Evolutionary conservation across 1,284 basidiomycete species (phyloP), one percentile per base, ranked within the genome.

Genomic region (Sutorius eximius): DNA sequence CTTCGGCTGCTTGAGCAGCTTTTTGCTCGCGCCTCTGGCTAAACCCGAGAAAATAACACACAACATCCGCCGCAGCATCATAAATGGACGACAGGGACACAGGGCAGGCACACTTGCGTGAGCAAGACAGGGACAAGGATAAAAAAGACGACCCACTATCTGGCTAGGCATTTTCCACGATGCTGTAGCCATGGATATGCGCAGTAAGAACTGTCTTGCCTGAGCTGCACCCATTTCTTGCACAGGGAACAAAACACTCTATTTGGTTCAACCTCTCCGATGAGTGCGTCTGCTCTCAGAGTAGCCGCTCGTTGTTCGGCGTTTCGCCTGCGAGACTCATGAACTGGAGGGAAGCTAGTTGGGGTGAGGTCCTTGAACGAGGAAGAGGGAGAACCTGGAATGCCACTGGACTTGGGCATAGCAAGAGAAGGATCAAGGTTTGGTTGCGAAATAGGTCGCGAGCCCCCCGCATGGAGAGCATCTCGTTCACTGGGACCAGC

Each of bases 121-220:
- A 62, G 56, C 24, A 27, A 53, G 29, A 34, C 9, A 22, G 6
- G 33, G 10, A 33, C 13, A 37, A 29, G 4, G 5, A 51, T 46
- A 52, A 58, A 38, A 48, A 55, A 53, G 46, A 59, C 44, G 20
- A 83, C 85, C 64, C 64, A 89, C 87, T 82, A 77, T 65, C 84
- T 72, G 30, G 81, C 78, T 41, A 87, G 64, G 71, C 87, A 89
- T 68, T 88, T 89, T 40, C 75, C 79, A n/a, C 84, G 78, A 66
- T 89, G 87, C 69, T 88, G 86, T 52, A 82, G 65, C 87, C 87
- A 89, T 24, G 87, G 87, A 67, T 89, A 87, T 46, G 86, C 85
- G 59, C 87, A 89, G 66, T 83, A 89, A 44, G 81, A 82, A 56
- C 77, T 80, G 61, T 89, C 87, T 66, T 89, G 86, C 45, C 87